phyloP scores from a whole-genome alignment of 345 rosid species.

The Kernera saxatilis region DNA sequence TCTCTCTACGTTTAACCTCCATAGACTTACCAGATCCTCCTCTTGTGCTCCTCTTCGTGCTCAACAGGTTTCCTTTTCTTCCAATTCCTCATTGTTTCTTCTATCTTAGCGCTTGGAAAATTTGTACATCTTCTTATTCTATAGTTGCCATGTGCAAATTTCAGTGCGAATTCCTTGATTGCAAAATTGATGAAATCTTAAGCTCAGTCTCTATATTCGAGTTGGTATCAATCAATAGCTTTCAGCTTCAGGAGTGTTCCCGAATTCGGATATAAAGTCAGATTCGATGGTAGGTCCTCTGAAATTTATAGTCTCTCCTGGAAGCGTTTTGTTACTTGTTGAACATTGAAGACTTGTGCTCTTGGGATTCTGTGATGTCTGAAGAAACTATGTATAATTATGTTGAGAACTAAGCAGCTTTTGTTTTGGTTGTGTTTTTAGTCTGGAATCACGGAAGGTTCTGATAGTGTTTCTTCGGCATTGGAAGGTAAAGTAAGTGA shows the following conservation, averaged over 20 bases:
- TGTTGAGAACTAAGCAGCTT: conserved; percentile 1
- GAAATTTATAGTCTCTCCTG: background rate
- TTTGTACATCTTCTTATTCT: background rate
- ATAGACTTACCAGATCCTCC: conserved; percentile 15
- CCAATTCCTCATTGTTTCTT: background rate
- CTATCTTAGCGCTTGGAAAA: background rate
- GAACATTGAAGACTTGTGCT: background rate
- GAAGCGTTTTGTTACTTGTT: background rate
- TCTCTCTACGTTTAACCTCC: conserved; percentile 16
- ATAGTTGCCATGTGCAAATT: background rate
- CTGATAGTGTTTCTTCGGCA: conserved; percentile 24
- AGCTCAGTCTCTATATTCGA: background rate
- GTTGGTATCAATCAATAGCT: background rate
- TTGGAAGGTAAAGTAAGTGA: conserved; percentile 37
- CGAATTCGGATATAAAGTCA: background rate
- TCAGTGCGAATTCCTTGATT: background rate
- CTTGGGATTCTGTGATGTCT: background rate
- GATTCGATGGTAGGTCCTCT: background rate
- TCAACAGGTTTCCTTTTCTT: conserved; percentile 37
- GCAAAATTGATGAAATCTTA: background rate
- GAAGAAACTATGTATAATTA: background rate
- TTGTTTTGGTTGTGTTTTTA: conserved; percentile 16
- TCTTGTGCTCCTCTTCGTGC: conserved; percentile 40
- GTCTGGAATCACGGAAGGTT: conserved; percentile 38
- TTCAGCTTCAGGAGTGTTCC: background rate